Percentiles rank a stretch among this genome's conserved stretches.
Conservation (phyloP, 2,329 filamentous ascomycete genomes). For the Ascochyta lentis region DNA sequence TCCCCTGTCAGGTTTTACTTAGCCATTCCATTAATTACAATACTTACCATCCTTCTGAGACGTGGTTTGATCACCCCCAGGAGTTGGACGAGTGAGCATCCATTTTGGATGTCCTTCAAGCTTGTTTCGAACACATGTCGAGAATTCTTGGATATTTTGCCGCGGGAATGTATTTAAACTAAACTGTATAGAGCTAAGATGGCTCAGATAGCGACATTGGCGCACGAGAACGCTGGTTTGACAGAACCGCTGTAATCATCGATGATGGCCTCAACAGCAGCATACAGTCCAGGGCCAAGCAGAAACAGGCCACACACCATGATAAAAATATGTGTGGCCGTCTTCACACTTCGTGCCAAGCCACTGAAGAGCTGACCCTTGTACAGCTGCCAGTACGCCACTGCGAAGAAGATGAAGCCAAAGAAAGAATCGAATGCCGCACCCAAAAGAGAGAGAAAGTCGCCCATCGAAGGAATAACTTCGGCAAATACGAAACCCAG, state of each 20-base stretch:
- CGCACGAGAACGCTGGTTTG: constrained; percentile 59
- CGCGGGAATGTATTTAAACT: too few relatives aligned
- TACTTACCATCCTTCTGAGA: too few relatives aligned
- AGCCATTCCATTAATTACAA: too few relatives aligned
- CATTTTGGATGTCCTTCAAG: too few relatives aligned
- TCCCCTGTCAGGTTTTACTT: too few relatives aligned
- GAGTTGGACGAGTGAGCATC: too few relatives aligned
- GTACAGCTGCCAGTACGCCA: constrained; percentile 79
- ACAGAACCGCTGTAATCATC: constrained; percentile 55
- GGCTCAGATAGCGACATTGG: constrained; percentile 55
- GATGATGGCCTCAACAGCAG: constrained; percentile 60
- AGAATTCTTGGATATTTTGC: too few relatives aligned
- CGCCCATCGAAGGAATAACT: constrained; percentile 90
- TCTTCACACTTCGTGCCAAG: constrained; percentile 49
- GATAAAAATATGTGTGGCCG: constrained; percentile 55
- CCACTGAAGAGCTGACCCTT: constrained; percentile 62
- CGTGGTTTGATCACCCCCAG: too few relatives aligned
- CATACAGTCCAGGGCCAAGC: constrained; percentile 60
- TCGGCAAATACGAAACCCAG: constrained; percentile 87
- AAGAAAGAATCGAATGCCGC: constrained; percentile 90
- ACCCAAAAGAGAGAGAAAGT: constrained; percentile 72
- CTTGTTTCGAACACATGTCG: too few relatives aligned
- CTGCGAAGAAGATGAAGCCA: constrained; percentile 92
- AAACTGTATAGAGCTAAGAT: background rate
- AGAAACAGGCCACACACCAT: constrained; percentile 57